phyloP scores from a whole-genome alignment of 352 stramenopile species.

The Phytophthora idaei region DNA sequence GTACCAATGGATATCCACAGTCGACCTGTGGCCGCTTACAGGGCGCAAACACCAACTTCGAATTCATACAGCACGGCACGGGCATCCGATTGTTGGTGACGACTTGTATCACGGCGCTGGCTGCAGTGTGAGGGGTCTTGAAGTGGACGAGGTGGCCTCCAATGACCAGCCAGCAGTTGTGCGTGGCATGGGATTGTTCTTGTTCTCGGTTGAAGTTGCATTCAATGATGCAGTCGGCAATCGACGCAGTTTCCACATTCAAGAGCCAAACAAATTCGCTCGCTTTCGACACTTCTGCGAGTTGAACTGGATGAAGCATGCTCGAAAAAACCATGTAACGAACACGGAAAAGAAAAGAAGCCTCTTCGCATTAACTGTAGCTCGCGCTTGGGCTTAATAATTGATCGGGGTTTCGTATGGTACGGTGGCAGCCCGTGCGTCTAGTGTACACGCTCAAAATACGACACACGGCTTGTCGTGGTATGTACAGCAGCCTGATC shows the following conservation, averaged over 20 bases:
- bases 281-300: conserved; percentile 67
- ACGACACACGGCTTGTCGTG: conserved; percentile 40
- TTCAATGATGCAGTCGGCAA: conserved; percentile 49
- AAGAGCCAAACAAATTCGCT: conserved; percentile 64
- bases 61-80: conserved; percentile 58
- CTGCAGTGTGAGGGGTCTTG: not conserved
- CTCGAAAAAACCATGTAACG: conserved; percentile 6
- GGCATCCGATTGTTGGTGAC: conserved; percentile 71
- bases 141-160: not conserved
- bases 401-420: conserved; percentile 37
- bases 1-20: conserved; percentile 66
- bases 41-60: conserved; percentile 75
- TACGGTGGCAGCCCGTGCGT: conserved; percentile 37
- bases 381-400: conserved; percentile 32
- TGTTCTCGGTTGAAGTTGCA: conserved; percentile 47
- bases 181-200: conserved; percentile 54
- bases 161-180: conserved; percentile 37
- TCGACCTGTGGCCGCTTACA: conserved; percentile 72
- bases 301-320: conserved; percentile 46
- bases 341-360: conserved; percentile 6
- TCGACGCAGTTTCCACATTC: conserved; percentile 49
- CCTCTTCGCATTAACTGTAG: conserved; percentile 24
- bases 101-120: conserved; percentile 58
- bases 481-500: conserved; percentile 46
- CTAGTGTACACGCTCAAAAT: conserved; percentile 66